Evolutionary conservation across 2,329 filamentous ascomycete genomes (phyloP), one percentile per base, ranked within the genome.

Genomic region (Elsinoe ampelina): DNA sequence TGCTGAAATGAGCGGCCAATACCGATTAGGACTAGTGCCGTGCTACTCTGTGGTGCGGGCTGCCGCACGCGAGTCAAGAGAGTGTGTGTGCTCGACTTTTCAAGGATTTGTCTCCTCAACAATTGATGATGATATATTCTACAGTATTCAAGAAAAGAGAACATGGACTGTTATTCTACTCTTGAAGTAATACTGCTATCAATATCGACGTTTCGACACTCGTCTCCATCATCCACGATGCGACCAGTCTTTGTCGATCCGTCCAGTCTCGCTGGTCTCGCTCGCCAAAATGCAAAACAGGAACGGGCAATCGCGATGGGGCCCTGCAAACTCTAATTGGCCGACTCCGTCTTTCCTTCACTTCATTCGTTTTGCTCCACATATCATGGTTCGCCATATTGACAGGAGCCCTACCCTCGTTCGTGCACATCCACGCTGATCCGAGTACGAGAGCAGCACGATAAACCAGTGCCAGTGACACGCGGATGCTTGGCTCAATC

Each of bases 221-320:
- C 42, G 2, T 26, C 13, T 12, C 17, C 12, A 19, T 35, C 26
- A 34, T 13, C 32, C 32, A 50, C 45, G 45, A 50, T 50, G 34
- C 45, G 13, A 39, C 32, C 48, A 26, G 10, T 38, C 4, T 19
- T 20, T 15, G 10, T 20, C 48, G 45, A 50, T 45, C 45, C 22
- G 34, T 35, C 19, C 26, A 39, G 17, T 5, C 13, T 39, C 17
- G 15, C 30, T 50, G 22, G 45, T 50, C 19, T 17, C 48, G 17
- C 48, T 52, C 32, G 48, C 32, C 26, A 52, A 39, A 52, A 52
- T 35, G 48, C 48, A 52, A 52, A 52, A 52, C 48, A 52, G 48
- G 34, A 52, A 39, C 48, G 48, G 48, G 48, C 48, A 52, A 39
- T 52, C 48, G 48, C 41, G 32, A 39, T 38, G 48, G 48, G 48